A percentile compares a stretch with the other conserved stretches of the same genome.
phyloP scores from a whole-genome alignment of 306 rosid genomes.

The Quercus variabilis region DNA sequence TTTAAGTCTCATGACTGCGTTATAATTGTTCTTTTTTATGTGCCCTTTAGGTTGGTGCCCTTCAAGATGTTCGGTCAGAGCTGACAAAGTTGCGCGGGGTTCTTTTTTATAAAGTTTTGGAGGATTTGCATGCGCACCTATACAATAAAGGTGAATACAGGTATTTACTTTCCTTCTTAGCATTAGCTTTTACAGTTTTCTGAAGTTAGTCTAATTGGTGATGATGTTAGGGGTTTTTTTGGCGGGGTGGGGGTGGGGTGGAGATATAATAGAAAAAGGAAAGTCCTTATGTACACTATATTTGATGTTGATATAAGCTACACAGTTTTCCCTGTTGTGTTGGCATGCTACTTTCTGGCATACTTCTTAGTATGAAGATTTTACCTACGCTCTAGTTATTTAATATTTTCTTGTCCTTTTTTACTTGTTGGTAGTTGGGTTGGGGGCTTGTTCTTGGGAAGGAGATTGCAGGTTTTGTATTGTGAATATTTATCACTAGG shows the following conservation, averaged over 20 bases:
- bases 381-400: conserved; percentile 1
- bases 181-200: conserved; percentile 2
- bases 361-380: background rate
- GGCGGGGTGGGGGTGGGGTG: too few relatives aligned
- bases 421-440: conserved; percentile 5
- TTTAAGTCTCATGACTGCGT: conserved; percentile 11
- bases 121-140: conserved; percentile 93
- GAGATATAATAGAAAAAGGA: background rate
- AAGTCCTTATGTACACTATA: background rate
- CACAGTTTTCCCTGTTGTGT: conserved; percentile 8
- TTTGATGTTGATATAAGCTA: background rate
- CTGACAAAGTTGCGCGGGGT: conserved; percentile 87
- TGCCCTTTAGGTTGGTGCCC: conserved; percentile 84
- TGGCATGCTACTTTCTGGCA: conserved; percentile 24
- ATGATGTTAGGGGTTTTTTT: background rate
- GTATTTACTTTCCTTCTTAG: conserved; percentile 41
- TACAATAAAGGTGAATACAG: conserved; percentile 97
- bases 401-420: background rate
- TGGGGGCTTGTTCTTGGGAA: conserved; percentile 14
- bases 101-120: conserved; percentile 81
- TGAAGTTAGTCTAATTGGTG: conserved; percentile 13
- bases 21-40: conserved; percentile 18
- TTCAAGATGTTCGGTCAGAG: conserved; percentile 98
- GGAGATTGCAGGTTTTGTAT: conserved; percentile 5
- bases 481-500: background rate